Evolutionary conservation across 176 grass and related monocot species (phyloP), one percentile per base, ranked within the genome.

Genomic region (Chloris gayana): DNA sequence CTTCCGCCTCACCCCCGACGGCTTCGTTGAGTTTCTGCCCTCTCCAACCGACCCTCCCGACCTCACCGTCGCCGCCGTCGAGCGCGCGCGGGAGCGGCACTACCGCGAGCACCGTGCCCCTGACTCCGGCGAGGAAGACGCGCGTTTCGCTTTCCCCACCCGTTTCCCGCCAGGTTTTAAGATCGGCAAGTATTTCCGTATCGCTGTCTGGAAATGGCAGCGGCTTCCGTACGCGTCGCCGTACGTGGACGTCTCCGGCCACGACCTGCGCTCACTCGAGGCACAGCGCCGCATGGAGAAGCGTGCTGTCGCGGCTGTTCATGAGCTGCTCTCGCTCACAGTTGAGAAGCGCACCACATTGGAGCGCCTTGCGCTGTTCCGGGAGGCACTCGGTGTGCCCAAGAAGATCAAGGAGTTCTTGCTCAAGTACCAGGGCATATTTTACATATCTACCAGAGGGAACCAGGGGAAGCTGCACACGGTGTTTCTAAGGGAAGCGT

Each of bases 341-440:
- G 82, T 98, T 7, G 86, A 89, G 83, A 98, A 93, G 87, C 87
- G 92, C 19, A 89, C 90, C 35, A 93, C 90, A 37, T 56, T 98
- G 25, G 92, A 98, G 86, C 88, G 90, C 46, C 93, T 98, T 15
- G 95, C 92, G 0, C 32, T 90, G 25, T 98, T 98, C 71, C 90
- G 90, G 0, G 92, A 95, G 1, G 92, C 88, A 0, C 85, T 95
- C 0, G 90, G 88, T 1, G 85, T 95, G 54, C 95, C 92, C 14
- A 95, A 98, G 62, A 98, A 98, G 88, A 81, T 95, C 38, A 95
- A 95, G 64, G 95, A 89, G 78, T 98, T 98, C 74, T 77, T 98
- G 70, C 87, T 93, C 5, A 89, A 92, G 53, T 89, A 98, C 34
- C 90, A 98, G 71, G 92, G 96, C 22, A 91, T 98, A 64, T 98